Evolutionary conservation across 306 rosid genomes (phyloP), one percentile per base, ranked within the genome.

Genomic region (Hippophae gyantsensis): DNA sequence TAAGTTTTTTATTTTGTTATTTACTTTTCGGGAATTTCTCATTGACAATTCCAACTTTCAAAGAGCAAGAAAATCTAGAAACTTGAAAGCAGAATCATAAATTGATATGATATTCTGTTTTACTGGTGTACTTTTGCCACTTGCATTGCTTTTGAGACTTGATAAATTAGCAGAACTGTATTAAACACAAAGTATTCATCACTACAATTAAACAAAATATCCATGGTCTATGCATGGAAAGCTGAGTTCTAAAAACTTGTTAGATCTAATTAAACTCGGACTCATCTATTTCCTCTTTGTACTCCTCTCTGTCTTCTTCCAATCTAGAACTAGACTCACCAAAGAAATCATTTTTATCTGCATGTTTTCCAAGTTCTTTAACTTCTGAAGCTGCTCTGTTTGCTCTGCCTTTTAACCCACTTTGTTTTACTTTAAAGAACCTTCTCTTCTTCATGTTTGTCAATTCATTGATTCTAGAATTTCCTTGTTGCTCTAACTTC

Each of bases 231-330:
- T 32, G 38, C 38, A 13, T 8, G 0, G 10, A 48, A 65, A 54
- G 23, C 44, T 2, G 9, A 45, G 13, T 43, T 26, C 5, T 12
- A 18, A 7, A 1, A 57, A 42, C 47, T 14, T 27, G 42, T 8
- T 25, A 18, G 12, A 52, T 49, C 50, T 13, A 23, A 54, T 55
- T 80, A 52, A 78, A 81, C 58, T 82, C 81, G 5, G 81, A 67
- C 62, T 78, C 82, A 6, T 79, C 79, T 18, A 67, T 58, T 53
- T 86, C 86, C 65, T 79, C 82, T 52, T 51, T 72, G 76, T 86
- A 71, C 52, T 75, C 82, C 41, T 71, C 68, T 61, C 61, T 69
- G 32, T 81, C 81, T 51, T 66, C 81, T 61, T 69, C 75, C 57
- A 44, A 65, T 18, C 54, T 61, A 3, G 69, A 49, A 6, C 57